Conservation (phyloP, 495 filamentous ascomycete species). For the Penicillium longicatenatum region DNA sequence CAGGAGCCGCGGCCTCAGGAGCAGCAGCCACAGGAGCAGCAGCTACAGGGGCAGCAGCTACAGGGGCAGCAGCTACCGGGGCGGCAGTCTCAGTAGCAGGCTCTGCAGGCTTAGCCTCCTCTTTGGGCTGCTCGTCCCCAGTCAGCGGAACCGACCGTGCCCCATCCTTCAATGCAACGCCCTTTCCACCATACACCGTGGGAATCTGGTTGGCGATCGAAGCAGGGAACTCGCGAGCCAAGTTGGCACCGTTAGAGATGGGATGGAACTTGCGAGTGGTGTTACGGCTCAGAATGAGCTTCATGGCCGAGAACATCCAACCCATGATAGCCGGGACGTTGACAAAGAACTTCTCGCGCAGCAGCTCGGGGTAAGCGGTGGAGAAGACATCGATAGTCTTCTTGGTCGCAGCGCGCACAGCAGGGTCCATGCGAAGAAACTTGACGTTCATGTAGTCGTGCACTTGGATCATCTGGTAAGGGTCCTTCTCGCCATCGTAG, state of each 20-base stretch:
- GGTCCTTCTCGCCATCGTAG: constrained; percentile 66
- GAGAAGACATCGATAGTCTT: constrained; percentile 78
- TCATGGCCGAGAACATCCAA: constrained; percentile 80
- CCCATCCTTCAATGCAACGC: constrained; percentile 35
- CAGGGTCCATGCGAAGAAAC: constrained; percentile 73
- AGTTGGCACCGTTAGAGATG: constrained; percentile 70
- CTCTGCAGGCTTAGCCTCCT: constrained; percentile 21
- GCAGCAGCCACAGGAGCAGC: constrained; percentile 5
- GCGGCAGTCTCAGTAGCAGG: constrained; percentile 4
- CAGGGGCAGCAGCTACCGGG: not conserved
- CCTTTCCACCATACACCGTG: constrained; percentile 71
- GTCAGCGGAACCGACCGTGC: constrained; percentile 33
- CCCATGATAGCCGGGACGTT: constrained; percentile 88
- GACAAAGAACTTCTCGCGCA: constrained; percentile 90
- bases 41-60: not conserved
- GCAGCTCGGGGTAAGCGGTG: constrained; percentile 81
- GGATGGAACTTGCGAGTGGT: constrained; percentile 85
- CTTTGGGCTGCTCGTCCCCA: constrained; percentile 14
- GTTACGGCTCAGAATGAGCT: constrained; percentile 73
- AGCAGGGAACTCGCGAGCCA: constrained; percentile 64
- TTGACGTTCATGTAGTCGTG: constrained; percentile 86
- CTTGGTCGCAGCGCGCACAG: constrained; percentile 68
- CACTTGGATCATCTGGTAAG: constrained; percentile 84
- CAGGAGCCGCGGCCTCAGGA: not conserved
- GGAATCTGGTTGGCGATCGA: constrained; percentile 61